A percentile compares a stretch with the other conserved stretches of the same genome.
Conservation (phyloP, 768 basidiomycete species). For the Boletus huronensis region DNA sequence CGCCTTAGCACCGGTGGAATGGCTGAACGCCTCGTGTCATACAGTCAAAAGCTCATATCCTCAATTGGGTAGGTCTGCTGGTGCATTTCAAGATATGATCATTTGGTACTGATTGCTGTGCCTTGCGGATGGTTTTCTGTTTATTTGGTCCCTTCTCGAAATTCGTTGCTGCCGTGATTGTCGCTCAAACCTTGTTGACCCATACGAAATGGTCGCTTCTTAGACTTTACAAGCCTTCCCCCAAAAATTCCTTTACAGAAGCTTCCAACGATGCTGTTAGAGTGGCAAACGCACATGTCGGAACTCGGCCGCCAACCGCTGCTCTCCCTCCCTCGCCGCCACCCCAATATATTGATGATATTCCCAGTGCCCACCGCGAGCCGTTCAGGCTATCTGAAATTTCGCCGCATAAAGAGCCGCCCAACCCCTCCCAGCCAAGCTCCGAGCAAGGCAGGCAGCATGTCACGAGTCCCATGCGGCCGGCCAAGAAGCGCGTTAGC, state of each 20-base stretch:
- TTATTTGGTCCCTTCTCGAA: constrained; percentile 18
- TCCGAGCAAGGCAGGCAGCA: constrained; percentile 13
- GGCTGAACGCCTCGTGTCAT: constrained; percentile 48
- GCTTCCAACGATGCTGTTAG: constrained; percentile 8
- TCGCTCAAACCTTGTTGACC: constrained; percentile 20
- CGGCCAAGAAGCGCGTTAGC: constrained; percentile 47
- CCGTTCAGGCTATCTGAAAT: constrained; percentile 49
- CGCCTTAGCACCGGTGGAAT: constrained; percentile 32
- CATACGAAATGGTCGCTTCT: constrained; percentile 9
- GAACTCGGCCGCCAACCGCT: constrained; percentile 5
- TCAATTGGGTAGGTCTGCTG: constrained; percentile 43
- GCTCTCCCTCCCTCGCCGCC: neutral
- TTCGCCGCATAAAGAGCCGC: constrained; percentile 39
- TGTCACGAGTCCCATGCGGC: constrained; percentile 40
- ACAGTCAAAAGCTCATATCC: constrained; percentile 44
- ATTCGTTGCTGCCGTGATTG: constrained; percentile 25
- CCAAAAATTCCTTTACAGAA: constrained; percentile 16
- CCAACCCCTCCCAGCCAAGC: neutral
- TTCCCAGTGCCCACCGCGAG: neutral
- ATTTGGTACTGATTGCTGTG: constrained; percentile 27
- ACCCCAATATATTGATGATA: neutral
- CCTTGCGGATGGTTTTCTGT: constrained; percentile 18
- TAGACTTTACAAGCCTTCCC: constrained; percentile 30
- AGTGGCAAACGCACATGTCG: constrained; percentile 1
- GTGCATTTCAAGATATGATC: constrained; percentile 16